Evolutionary conservation across 441 rosid species (phyloP), one percentile per base, ranked within the genome.

Genomic region (Eruca vesicaria): DNA sequence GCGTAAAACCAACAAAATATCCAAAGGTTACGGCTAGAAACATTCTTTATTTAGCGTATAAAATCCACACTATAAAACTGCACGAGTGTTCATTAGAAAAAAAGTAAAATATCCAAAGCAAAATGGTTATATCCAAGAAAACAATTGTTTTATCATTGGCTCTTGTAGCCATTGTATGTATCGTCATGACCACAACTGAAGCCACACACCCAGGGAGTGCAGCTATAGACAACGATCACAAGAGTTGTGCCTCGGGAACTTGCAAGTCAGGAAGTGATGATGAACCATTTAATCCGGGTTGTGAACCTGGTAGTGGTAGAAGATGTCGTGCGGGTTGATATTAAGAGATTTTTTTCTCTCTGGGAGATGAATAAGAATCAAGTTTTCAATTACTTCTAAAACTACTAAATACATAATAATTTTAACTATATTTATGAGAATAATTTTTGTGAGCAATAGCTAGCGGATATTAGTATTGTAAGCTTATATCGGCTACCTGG

Each of bases 31-130:
- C 64, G 41, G 64, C 21, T 32, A 53, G 0, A 50, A 71, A 15
- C 75, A 72, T 35, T 72, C 55, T 63, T 35, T 63, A 50, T 21
- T 72, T 72, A 72, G 76, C 55, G 21, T 2, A 31, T 4, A 59
- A 9, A 31, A 9, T 15, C 5, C 18, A 32, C 61, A 32, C 35
- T 71, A 32, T 62, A 71, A 60, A 71, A 71, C 12, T 9, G 6
- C 74, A 20, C 15, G 0, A 43, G 10, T 19, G 32, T 61, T 60
- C 2, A 9, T 45, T 19, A 31, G 52, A 14, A 60, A 58, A 18
- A 28, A 60, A 0, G n/a, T 3, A 60, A 41, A 29, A 4, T 1
- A 38, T 12, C 7, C 4, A 20, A 32, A 70, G 6, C 4, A 68
- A 71, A 32, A 60, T 71, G 74, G 50, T 3, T 19, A 60, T 45